Conservation (phyloP, 148 eudicot genomes). For the Chenopodium suecicum region DNA sequence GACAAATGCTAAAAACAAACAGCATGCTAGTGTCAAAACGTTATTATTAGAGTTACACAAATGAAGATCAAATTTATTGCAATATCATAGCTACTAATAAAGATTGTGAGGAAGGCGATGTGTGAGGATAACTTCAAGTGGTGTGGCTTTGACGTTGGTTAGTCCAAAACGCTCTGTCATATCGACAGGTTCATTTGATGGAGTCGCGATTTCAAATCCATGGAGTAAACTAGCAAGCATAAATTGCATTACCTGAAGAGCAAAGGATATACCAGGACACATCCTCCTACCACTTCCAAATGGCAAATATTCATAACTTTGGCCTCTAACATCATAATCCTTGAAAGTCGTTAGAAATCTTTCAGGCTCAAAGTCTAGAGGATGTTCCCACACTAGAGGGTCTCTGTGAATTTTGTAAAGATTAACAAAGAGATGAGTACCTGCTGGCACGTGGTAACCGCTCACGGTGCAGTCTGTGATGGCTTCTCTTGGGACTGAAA, state of each 20-base stretch:
- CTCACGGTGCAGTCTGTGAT: slow-evolving; percentile 20
- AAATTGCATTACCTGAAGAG: slow-evolving; percentile 15
- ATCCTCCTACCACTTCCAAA: slow-evolving; percentile 24
- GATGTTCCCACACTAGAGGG: slow-evolving; percentile 17
- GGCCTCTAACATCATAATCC: slow-evolving; percentile 21
- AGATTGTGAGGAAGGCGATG: not conserved
- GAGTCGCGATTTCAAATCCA: slow-evolving; percentile 22
- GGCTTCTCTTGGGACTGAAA: slow-evolving; percentile 14
- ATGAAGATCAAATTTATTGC: no score
- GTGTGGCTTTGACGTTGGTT: slow-evolving; percentile 7
- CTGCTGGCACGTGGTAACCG: slow-evolving; percentile 18
- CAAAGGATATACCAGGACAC: slow-evolving; percentile 27
- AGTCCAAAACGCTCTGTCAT: slow-evolving; percentile 13
- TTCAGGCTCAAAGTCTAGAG: slow-evolving; percentile 17
- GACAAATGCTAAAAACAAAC: no score
- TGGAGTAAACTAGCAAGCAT: slow-evolving; percentile 25
- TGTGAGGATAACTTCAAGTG: slow-evolving; percentile 14
- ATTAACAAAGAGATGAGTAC: slow-evolving; percentile 22
- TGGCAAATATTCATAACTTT: slow-evolving; percentile 15
- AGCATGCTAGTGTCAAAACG: no score
- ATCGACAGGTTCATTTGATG: slow-evolving; percentile 12
- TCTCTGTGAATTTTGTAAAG: slow-evolving; percentile 29
- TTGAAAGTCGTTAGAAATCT: slow-evolving; percentile 29
- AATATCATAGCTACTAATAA: not conserved
- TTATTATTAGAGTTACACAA: no score